phyloP scores from a whole-genome alignment of 192 early-diverging fungal species.

The Coemansia sp. region DNA sequence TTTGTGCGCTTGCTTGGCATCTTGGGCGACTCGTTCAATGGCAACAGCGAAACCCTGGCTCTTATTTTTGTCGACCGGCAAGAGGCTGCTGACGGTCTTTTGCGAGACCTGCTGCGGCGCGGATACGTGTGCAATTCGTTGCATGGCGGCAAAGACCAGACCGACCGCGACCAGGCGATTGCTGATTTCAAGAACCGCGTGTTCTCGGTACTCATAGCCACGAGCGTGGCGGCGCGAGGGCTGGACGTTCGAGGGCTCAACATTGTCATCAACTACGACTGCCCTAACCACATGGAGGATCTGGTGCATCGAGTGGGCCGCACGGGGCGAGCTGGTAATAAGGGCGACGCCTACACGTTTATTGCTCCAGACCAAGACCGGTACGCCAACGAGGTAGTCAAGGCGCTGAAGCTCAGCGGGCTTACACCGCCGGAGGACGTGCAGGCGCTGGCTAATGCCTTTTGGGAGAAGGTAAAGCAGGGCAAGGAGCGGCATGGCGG shows the following conservation, averaged over 20 bases:
- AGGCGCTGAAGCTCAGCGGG: constrained; percentile 79
- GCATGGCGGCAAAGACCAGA: constrained; percentile 95
- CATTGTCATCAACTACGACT: constrained; percentile 94
- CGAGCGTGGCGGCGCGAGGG: constrained; percentile 93
- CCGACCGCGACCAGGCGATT: constrained; percentile 88
- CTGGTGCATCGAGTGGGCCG: constrained; percentile 98
- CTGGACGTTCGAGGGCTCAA: constrained; percentile 93
- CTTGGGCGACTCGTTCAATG: constrained; percentile 75
- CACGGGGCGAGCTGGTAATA: constrained; percentile 97
- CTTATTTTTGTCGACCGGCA: constrained; percentile 96
- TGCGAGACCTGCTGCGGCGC: constrained; percentile 77
- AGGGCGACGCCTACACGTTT: constrained; percentile 95
- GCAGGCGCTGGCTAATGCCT: constrained; percentile 70
- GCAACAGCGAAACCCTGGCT: constrained; percentile 67
- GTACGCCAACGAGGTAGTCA: constrained; percentile 88
- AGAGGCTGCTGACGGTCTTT: constrained; percentile 87
- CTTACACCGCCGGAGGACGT: constrained; percentile 74
- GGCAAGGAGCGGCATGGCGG: constrained; percentile 25
- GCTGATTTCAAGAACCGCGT: constrained; percentile 90
- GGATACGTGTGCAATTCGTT: constrained; percentile 88
- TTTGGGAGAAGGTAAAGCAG: constrained; percentile 38
- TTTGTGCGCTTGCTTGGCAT: constrained; percentile 86
- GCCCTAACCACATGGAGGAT: constrained; percentile 97
- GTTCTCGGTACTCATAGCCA: constrained; percentile 90
- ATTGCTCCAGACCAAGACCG: constrained; percentile 92